Evolutionary conservation across 805 yeast species (phyloP).

Genomic region (Ogataea ramenticola): DNA sequence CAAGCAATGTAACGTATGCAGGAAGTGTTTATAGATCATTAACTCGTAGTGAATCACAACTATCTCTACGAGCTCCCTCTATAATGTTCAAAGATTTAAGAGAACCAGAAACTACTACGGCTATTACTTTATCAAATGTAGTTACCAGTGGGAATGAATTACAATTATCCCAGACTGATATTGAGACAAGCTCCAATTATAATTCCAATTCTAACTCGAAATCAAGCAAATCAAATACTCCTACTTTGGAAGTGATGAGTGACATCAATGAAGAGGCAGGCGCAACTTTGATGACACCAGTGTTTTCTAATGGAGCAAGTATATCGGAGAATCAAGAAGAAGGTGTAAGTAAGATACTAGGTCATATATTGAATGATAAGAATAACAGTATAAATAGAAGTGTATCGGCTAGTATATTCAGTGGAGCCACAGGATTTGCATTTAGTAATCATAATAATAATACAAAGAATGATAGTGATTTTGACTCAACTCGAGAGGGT

Average conservation of each 20-base stretch:
- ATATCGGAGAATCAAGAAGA: conserved; percentile 4
- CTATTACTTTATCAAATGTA: conserved; percentile 17
- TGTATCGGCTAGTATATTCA: neutral
- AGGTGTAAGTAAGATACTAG: conserved; percentile 3
- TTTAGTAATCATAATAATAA: neutral
- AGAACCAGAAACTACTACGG: conserved; percentile 27
- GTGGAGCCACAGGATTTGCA: neutral
- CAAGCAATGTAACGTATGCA: neutral
- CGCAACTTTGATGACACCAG: conserved; percentile 8
- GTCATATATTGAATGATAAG: conserved; percentile 5
- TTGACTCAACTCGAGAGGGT: conserved; percentile 3
- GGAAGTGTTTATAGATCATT: conserved; percentile 1
- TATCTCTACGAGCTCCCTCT: conserved; percentile 14
- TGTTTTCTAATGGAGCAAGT: conserved; percentile 4
- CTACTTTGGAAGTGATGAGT: conserved; percentile 22
- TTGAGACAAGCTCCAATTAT: no score
- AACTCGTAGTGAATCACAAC: conserved; percentile 11
- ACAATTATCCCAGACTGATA: neutral
- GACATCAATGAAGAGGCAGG: conserved; percentile 19
- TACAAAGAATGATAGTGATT: conserved; percentile 1
- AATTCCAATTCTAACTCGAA: no score
- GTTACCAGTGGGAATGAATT: neutral
- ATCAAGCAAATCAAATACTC: conserved; percentile 10
- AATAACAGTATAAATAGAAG: conserved; percentile 1
- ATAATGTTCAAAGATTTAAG: conserved; percentile 11